Evolutionary conservation across 495 filamentous ascomycete genomes (phyloP).

Genomic region (Hypoxylon crocopeplum): DNA sequence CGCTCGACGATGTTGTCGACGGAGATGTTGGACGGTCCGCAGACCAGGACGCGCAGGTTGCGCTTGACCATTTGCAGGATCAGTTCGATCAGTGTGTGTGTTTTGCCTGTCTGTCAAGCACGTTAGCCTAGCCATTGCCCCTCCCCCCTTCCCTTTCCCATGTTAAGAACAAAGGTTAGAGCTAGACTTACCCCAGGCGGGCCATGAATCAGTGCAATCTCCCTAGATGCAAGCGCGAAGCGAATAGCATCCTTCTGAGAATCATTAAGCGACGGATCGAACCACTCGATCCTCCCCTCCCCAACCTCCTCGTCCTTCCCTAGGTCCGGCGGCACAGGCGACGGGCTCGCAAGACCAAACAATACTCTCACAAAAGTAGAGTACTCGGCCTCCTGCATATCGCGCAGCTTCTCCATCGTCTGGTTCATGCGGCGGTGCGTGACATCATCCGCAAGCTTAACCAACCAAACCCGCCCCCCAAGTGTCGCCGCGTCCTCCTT

Average conservation of each 20-base stretch:
- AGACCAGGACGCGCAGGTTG: conserved; percentile 81
- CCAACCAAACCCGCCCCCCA: conserved; percentile 66
- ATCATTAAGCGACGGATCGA: conserved; percentile 81
- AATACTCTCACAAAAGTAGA: conserved; percentile 80
- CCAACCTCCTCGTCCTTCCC: conserved; percentile 41
- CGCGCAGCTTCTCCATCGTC: conserved; percentile 80
- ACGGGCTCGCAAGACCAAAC: conserved; percentile 74
- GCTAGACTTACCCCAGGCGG: conserved; percentile 74
- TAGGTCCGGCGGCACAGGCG: conserved; percentile 57
- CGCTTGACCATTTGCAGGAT: conserved; percentile 82
- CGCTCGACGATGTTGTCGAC: conserved; percentile 99
- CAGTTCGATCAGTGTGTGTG: conserved; percentile 93
- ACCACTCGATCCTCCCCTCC: conserved; percentile 66
- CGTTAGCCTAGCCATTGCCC: too few species aligned
- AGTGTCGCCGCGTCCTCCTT: conserved; percentile 67
- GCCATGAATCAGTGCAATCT: conserved; percentile 93
- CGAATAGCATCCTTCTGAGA: conserved; percentile 90
- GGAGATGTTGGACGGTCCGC: conserved; percentile 93
- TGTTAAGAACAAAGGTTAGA: too few species aligned
- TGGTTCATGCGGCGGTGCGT: conserved; percentile 91
- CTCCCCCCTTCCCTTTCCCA: too few species aligned
- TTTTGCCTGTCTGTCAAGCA: conserved; percentile 78
- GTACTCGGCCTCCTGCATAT: conserved; percentile 73
- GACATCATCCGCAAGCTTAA: conserved; percentile 96
- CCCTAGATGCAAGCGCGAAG: conserved; percentile 82